Conservation (phyloP, 305 asterid genomes). For the Lippia alba region DNA sequence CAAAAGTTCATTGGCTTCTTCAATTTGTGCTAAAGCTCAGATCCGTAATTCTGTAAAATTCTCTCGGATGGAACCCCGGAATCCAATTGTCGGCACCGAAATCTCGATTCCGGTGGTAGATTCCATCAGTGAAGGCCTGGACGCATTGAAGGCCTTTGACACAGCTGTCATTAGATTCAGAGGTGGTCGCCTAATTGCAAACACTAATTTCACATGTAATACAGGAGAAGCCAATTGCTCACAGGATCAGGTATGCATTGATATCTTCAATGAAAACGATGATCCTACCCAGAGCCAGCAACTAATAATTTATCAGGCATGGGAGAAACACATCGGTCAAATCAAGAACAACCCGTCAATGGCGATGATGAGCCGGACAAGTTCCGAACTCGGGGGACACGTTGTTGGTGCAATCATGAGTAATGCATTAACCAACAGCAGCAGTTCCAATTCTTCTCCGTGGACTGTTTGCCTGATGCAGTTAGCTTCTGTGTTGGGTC, state of each 20-base stretch:
- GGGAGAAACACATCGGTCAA: background rate
- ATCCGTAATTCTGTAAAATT: no score
- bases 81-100: no score
- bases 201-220: no score
- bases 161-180: no score
- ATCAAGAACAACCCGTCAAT: background rate
- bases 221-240: no score
- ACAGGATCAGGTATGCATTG: background rate
- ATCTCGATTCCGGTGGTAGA: no score
- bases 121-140: no score
- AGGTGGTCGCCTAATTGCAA: no score
- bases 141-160: no score
- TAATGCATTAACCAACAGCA: background rate
- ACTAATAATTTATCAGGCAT: background rate
- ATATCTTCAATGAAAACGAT: background rate
- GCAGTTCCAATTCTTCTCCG: background rate
- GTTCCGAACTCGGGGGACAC: background rate
- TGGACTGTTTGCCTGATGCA: background rate
- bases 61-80: no score
- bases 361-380: constrained; percentile 4
- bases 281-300: background rate
- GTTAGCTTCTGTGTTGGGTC: background rate
- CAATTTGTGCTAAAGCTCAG: no score
- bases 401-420: background rate
- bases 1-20: no score